phyloP scores from a whole-genome alignment of 2,329 filamentous ascomycete genomes.

The Xylariomycetidae sp. region DNA sequence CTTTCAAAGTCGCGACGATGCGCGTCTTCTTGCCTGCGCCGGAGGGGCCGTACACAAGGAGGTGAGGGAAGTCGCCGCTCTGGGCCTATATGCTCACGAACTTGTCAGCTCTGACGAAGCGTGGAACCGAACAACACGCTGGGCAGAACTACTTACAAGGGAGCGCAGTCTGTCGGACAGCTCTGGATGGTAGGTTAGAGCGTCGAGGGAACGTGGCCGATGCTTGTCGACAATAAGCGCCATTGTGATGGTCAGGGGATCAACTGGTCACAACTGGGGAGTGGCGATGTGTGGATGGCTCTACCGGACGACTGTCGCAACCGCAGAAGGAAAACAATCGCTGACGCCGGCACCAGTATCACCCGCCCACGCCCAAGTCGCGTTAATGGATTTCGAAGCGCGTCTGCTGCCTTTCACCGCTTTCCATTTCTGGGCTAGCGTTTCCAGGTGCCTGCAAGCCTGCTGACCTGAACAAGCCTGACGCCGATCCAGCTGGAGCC shows the following conservation, averaged over 20 bases:
- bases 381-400: conserved; percentile 26
- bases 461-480: no score
- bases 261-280: no score
- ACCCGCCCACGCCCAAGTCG: no score
- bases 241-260: no score
- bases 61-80: conserved; percentile 95
- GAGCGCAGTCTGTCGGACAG: conserved; percentile 82
- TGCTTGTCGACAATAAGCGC: conserved; percentile 68
- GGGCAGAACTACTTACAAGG: conserved; percentile 52
- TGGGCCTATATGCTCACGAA: conserved; percentile 59
- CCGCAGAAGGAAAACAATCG: background rate
- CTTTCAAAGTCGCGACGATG: conserved; percentile 90
- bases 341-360: no score
- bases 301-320: background rate
- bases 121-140: conserved; percentile 1
- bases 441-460: no score
- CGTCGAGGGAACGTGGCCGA: conserved; percentile 66
- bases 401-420: conserved; percentile 14
- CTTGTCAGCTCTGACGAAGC: conserved; percentile 3
- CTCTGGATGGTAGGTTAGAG: conserved; percentile 80
- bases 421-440: conserved; percentile 1
- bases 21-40: conserved; percentile 97
- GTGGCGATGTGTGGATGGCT: no score
- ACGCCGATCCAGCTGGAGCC: no score
- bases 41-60: conserved; percentile 93